phyloP scores from a whole-genome alignment of 192 early-diverging fungal species.

The Coemansia sp. region DNA sequence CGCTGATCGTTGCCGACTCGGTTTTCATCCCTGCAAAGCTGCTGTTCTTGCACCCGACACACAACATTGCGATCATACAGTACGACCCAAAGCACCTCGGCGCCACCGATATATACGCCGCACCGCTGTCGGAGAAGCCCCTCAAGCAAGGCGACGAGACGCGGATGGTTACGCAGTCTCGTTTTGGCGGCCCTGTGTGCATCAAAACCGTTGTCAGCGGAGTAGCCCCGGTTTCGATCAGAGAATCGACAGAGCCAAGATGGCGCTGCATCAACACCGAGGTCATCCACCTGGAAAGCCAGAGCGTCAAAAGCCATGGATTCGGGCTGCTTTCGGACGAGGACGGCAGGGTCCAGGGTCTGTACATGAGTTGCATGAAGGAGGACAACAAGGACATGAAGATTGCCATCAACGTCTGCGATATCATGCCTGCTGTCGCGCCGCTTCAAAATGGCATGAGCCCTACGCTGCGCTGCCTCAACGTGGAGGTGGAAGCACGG shows the following conservation, averaged over 20 bases:
- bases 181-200: constrained; percentile 57
- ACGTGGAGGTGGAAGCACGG: constrained; percentile 64
- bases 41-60: constrained; percentile 80
- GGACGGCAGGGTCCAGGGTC: constrained; percentile 29
- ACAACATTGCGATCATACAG: constrained; percentile 82
- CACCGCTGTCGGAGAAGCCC: constrained; percentile 58
- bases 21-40: constrained; percentile 85
- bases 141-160: constrained; percentile 66
- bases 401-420: constrained; percentile 48
- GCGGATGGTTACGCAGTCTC: constrained; percentile 58
- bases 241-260: constrained; percentile 13
- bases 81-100: constrained; percentile 78
- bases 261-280: constrained; percentile 52
- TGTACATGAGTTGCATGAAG: constrained; percentile 49
- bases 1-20: constrained; percentile 81
- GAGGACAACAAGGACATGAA: constrained; percentile 13
- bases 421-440: constrained; percentile 50
- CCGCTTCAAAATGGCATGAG: constrained; percentile 53
- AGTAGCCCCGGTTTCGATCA: constrained; percentile 59
- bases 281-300: constrained; percentile 30
- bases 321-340: constrained; percentile 48
- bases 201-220: constrained; percentile 64
- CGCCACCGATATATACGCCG: constrained; percentile 66
- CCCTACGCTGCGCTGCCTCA: constrained; percentile 58
- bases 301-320: constrained; percentile 16